These are phyloP conservation scores for Clonostachys sp. DNA, from an alignment of 2,329 filamentous ascomycete species.

Conservation along the genomic window DNA sequence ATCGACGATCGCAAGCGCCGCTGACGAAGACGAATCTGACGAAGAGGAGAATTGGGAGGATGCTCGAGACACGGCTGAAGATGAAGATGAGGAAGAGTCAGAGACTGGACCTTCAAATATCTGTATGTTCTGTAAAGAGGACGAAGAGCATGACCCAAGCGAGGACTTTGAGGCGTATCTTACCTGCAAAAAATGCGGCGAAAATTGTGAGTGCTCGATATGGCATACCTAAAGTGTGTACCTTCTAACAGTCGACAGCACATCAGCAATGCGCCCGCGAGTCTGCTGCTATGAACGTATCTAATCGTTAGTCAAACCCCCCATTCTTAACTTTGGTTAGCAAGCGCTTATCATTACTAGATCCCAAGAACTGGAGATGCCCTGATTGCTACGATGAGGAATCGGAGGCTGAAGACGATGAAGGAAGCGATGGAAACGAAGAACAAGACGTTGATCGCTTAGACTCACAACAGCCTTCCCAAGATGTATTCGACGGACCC, in stretches of 20 bases:
- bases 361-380: slow-evolving; percentile 43
- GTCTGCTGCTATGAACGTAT: slow-evolving; percentile 35
- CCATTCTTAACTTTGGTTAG: neutral
- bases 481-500: slow-evolving; percentile 68
- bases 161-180: slow-evolving; percentile 79
- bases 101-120: slow-evolving; percentile 41
- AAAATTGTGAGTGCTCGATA: slow-evolving; percentile 63
- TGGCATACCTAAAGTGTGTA: slow-evolving; percentile 8
- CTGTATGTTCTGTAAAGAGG: slow-evolving; percentile 74
- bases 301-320: slow-evolving; percentile 19
- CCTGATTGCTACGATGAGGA: slow-evolving; percentile 37
- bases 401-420: slow-evolving; percentile 21
- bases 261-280: slow-evolving; percentile 86
- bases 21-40: slow-evolving; percentile 51
- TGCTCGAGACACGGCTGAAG: slow-evolving; percentile 24
- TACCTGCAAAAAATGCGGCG: slow-evolving; percentile 71
- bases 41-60: slow-evolving; percentile 49
- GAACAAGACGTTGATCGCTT: slow-evolving; percentile 6
- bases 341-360: slow-evolving; percentile 16
- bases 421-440: slow-evolving; percentile 16
- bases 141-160: slow-evolving; percentile 77
- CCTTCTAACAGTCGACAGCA: slow-evolving; percentile 53
- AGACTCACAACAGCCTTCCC: slow-evolving; percentile 31
- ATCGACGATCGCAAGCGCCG: slow-evolving; percentile 41
- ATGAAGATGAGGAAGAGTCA: slow-evolving; percentile 52